Evolutionary conservation across 345 rosid genomes (phyloP), one percentile per base, ranked within the genome.

Genomic region (Acer negundo): DNA sequence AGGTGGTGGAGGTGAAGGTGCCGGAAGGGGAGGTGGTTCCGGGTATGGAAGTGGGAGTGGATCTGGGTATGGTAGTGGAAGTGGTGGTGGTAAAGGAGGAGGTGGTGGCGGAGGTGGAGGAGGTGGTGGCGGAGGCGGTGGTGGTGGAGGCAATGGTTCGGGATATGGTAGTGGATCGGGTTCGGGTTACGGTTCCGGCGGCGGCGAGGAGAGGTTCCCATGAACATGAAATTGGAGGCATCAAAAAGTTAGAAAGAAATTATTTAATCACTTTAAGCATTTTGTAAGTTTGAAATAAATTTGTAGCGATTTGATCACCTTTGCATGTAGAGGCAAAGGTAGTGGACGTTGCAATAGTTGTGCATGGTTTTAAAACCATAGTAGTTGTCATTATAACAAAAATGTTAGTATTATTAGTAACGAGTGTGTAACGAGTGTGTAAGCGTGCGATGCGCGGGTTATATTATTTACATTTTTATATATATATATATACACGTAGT

Each of bases 1-100:
- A 0, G 89, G 89, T 0, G 81, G 89, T 0, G 87, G 86, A 0
- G 88, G 88, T 0, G 83, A 78, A 0, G 89, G 92, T 0, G 28
- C 8, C 0, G 86, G 83, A 17, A 16, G 1, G 15, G 81, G 82
- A 0, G 90, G 94, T 0, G 74, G 79, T 1, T 66, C 69, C 2
- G 85, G 84, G 2, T 86, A 64, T 2, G 83, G 88, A 0, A 73
- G 76, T 40, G 46, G 46, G 46, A 42, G 46, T 42, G 89, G 89
- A 0, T 84, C 62, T 7, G 86, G 89, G 1, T 12, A 35, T 4
- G 84, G 85, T 0, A 69, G 64, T 2, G 84, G 88, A 0, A 75
- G 78, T 16, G 81, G 80, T n/a, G 65, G 82, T 0, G 78, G 85
- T 6, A 35, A 42, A 0, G 72, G 75, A 0, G 72, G 81, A 0